These are phyloP conservation scores for Backusella mclennaniae DNA, from an alignment of 192 early-diverging fungal genomes.

Conservation along the genomic window DNA sequence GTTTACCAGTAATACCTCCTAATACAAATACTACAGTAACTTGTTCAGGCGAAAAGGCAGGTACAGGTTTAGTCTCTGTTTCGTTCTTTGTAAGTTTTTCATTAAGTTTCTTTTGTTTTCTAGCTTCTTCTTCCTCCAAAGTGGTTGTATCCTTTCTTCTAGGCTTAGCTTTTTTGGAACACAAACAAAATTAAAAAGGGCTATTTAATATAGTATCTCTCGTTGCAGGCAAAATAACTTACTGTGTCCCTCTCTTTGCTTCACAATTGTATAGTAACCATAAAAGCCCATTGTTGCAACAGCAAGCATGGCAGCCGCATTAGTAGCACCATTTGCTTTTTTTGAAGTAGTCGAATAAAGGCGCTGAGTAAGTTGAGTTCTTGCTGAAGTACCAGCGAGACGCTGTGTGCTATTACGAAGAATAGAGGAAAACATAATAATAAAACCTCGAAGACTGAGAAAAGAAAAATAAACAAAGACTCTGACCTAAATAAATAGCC, in stretches of 20 bases:
- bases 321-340: conserved; percentile 20
- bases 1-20: neutral
- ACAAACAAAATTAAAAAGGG: too few relatives aligned
- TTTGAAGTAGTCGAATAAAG: neutral
- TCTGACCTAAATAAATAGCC: neutral
- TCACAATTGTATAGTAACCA: conserved; percentile 38
- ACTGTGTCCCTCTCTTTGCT: conserved; percentile 38
- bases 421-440: neutral
- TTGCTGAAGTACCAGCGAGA: neutral
- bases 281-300: conserved; percentile 41
- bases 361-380: conserved; percentile 1
- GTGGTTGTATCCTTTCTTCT: conserved; percentile 19
- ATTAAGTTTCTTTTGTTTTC: neutral
- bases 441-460: neutral
- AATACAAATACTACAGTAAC: conserved; percentile 41
- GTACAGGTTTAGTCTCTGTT: neutral
- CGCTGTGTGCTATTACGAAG: neutral
- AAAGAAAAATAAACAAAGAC: neutral
- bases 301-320: conserved; percentile 33
- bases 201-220: neutral
- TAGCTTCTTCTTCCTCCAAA: conserved; percentile 4
- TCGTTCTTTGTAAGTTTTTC: neutral
- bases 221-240: neutral
- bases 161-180: conserved; percentile 17
- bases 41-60: conserved; percentile 27